Evolutionary conservation across 331 rosid species (phyloP).

Genomic region (Quercus lobata): DNA sequence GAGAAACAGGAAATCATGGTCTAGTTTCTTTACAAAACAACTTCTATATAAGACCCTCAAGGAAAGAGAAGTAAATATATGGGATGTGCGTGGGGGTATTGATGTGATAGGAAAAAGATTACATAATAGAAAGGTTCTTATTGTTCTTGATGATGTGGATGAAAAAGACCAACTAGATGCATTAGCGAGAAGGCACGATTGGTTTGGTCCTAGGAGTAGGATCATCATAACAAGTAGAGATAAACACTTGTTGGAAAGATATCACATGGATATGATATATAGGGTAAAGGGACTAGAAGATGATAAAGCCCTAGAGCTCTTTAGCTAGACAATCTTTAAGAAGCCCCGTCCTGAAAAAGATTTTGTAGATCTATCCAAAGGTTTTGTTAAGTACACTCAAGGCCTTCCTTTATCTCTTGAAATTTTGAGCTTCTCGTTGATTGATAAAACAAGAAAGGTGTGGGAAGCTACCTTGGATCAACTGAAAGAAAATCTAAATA

Average conservation of each 20-base stretch:
- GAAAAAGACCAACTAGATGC: slow-evolving; percentile 13
- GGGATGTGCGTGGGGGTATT: too few species aligned
- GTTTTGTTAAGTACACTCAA: too few species aligned
- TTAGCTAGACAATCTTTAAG: background rate
- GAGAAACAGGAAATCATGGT: too few species aligned
- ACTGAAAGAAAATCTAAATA: background rate
- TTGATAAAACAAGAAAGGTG: background rate
- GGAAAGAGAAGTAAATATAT: too few species aligned
- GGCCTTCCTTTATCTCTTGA: too few species aligned
- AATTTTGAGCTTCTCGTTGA: too few species aligned
- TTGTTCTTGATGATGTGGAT: slow-evolving; percentile 32
- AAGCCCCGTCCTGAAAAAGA: background rate
- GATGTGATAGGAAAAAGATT: too few species aligned
- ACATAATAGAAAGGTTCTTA: too few species aligned
- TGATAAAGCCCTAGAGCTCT: background rate
- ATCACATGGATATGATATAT: background rate
- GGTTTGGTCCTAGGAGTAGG: background rate
- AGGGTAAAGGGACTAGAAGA: background rate
- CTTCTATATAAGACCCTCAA: too few species aligned
- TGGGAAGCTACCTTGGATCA: background rate
- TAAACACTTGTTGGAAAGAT: background rate
- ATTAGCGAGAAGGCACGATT: background rate
- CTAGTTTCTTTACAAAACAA: too few species aligned
- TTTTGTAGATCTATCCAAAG: background rate
- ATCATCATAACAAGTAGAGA: slow-evolving; percentile 10